Base-by-base conservation (phyloP, 352 stramenopile genomes). In the Pythium monospermum region DNA sequence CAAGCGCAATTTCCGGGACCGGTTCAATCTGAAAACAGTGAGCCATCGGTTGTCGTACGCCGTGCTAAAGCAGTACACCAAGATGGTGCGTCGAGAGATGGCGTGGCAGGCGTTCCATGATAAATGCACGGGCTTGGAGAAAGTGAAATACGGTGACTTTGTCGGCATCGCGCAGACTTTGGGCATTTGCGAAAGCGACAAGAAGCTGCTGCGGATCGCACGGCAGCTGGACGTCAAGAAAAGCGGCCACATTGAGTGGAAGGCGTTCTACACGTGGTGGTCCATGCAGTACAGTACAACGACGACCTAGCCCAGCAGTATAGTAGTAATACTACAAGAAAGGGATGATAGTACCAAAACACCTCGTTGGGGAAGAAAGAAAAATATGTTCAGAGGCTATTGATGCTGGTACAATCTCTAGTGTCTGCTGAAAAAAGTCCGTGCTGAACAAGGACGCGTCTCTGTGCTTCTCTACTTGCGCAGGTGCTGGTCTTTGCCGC, bases 251-350 rank as follows among this genome's bases (percentile, higher is more conserved):
- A 63, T 87, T 1, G 65, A 71, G 6, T 87, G 76, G 76, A 72
- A 82, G 46, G 41, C 56, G 5, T 87, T 87, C 40, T 87, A 85
- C 55, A 61, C 63, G 7, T 87, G 76, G 73, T 85, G 76, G 76
- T 73, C 67, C 11, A 39, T 58, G 19, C 76, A 79, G 27, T 75
- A 68, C 32, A 59, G 22, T 21, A 28, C 38, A 4, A 27, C 27
- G 38, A 13, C 33, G 33, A 18, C 13, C 33, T 13, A 39, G 33
- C 21, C 33, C 13, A 21, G 5, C 33, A 13, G 21, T 18, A 21
- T 39, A 18, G 13, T 13, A 4, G 13, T 18, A 18, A 13, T 13
- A 13, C 33, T 13, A 39, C 33, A 4, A 39, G 33, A 18, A 39
- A 39, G 13, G 33, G 13, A 18, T 18, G 33, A 39, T 39, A 4